Percentiles rank a stretch among this genome's conserved stretches.
Evolutionary conservation across 768 basidiomycete genomes (phyloP).

Genomic region (Daedaleopsis nitida): DNA sequence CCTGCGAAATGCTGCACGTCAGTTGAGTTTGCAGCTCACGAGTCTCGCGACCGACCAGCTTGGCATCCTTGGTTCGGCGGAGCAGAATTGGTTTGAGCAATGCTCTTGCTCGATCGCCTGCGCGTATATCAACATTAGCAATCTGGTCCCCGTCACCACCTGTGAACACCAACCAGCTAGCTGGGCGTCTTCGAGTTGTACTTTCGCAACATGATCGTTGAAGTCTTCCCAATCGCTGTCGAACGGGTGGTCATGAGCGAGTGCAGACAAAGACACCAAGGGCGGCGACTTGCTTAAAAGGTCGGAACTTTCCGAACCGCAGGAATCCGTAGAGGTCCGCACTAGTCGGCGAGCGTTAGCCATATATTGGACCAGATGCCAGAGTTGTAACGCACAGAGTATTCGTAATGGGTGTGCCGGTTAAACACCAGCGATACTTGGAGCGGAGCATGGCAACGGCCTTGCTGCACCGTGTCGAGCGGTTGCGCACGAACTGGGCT

Average conservation of each 20-base stretch:
- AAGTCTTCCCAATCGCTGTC: constrained; percentile 66
- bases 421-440: constrained; percentile 78
- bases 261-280: too few species aligned
- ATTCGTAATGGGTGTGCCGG: constrained; percentile 76
- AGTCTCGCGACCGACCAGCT: constrained; percentile 30
- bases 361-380: background rate
- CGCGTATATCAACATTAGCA: background rate
- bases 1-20: constrained; percentile 27
- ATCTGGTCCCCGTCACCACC: background rate
- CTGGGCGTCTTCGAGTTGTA: constrained; percentile 58
- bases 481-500: constrained; percentile 74
- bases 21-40: background rate
- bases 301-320: constrained; percentile 67
- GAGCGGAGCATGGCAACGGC: constrained; percentile 61
- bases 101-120: constrained; percentile 62
- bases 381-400: constrained; percentile 46
- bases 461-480: constrained; percentile 58
- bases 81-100: constrained; percentile 68
- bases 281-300: constrained; percentile 49
- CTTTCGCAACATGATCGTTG: constrained; percentile 53
- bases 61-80: constrained; percentile 72
- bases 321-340: constrained; percentile 73
- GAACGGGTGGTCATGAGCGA: constrained; percentile 1
- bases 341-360: constrained; percentile 31
- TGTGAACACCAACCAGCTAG: constrained; percentile 51